Conservation (phyloP, 768 basidiomycete genomes). For the Amanita polypyramis region DNA sequence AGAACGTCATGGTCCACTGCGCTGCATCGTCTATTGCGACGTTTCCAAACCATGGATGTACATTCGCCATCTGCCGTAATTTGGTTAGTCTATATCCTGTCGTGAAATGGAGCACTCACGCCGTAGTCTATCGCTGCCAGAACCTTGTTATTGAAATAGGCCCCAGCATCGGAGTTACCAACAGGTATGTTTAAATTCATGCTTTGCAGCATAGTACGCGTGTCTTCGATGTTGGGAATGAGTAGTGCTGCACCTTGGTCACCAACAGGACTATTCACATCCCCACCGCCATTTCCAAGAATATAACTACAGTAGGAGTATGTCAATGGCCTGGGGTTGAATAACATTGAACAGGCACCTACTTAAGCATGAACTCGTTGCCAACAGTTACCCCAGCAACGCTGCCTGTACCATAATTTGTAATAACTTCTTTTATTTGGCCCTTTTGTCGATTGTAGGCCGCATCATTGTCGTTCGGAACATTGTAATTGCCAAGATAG, state of each 20-base stretch:
- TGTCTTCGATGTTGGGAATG: slow-evolving; percentile 57
- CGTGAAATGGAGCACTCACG: slow-evolving; percentile 23
- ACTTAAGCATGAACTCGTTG: slow-evolving; percentile 86
- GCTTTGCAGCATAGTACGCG: slow-evolving; percentile 39
- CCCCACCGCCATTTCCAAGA: slow-evolving; percentile 32
- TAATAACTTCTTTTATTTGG: slow-evolving; percentile 53
- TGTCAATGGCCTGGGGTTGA: not conserved
- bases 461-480: slow-evolving; percentile 48
- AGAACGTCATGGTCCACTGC: slow-evolving; percentile 76
- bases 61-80: slow-evolving; percentile 66
- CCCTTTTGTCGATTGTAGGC: slow-evolving; percentile 70
- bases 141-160: slow-evolving; percentile 68
- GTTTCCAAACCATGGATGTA: slow-evolving; percentile 93
- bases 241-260: slow-evolving; percentile 53
- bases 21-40: slow-evolving; percentile 57
- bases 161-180: slow-evolving; percentile 80
- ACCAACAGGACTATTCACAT: slow-evolving; percentile 52
- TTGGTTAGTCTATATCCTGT: not conserved
- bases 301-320: slow-evolving; percentile 38
- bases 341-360: slow-evolving; percentile 13
- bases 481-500: slow-evolving; percentile 62
- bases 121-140: slow-evolving; percentile 59
- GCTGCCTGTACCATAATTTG: slow-evolving; percentile 67
- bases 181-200: slow-evolving; percentile 55
- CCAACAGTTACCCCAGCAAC: slow-evolving; percentile 83